Percentiles rank a stretch among this genome's conserved stretches.
Conservation (phyloP, 805 yeast genomes). For the Nematodospora valgi region DNA sequence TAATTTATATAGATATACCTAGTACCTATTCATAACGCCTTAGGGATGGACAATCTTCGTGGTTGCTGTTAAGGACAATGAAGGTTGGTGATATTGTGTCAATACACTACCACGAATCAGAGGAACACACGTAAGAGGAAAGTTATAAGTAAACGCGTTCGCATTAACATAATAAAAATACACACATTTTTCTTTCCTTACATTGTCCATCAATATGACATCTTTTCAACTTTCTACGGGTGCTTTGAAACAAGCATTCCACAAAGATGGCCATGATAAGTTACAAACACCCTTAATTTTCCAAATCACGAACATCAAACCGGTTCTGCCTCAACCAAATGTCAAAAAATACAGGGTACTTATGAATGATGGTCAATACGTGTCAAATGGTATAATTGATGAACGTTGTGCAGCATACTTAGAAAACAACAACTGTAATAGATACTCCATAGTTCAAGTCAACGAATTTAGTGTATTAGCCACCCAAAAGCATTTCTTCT, state of each 20-base stretch:
- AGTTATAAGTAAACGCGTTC: no score
- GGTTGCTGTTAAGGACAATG: neutral
- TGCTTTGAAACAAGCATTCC: slow-evolving; percentile 22
- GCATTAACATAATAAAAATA: no score
- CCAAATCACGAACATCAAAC: slow-evolving; percentile 34
- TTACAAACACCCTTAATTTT: slow-evolving; percentile 23
- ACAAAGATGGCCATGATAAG: slow-evolving; percentile 15
- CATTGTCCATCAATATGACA: slow-evolving; percentile 7
- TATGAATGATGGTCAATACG: slow-evolving; percentile 36
- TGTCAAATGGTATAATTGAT: slow-evolving; percentile 36
- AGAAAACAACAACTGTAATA: slow-evolving; percentile 42
- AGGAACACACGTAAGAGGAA: no score
- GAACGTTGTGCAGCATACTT: slow-evolving; percentile 41
- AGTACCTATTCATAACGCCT: no score
- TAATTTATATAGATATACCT: neutral
- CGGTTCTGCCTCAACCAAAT: slow-evolving; percentile 19
- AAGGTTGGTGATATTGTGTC: neutral
- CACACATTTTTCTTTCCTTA: no score
- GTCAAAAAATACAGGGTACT: slow-evolving; percentile 31
- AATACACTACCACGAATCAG: no score
- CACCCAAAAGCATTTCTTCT: slow-evolving; percentile 45
- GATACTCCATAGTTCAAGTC: slow-evolving; percentile 40
- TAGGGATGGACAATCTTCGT: no score
- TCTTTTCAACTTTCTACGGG: slow-evolving; percentile 21
- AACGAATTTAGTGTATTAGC: slow-evolving; percentile 43